These are phyloP conservation scores for Alternaria angustiovoidea DNA, from an alignment of 2,329 filamentous ascomycete species.

Conservation along the genomic window DNA sequence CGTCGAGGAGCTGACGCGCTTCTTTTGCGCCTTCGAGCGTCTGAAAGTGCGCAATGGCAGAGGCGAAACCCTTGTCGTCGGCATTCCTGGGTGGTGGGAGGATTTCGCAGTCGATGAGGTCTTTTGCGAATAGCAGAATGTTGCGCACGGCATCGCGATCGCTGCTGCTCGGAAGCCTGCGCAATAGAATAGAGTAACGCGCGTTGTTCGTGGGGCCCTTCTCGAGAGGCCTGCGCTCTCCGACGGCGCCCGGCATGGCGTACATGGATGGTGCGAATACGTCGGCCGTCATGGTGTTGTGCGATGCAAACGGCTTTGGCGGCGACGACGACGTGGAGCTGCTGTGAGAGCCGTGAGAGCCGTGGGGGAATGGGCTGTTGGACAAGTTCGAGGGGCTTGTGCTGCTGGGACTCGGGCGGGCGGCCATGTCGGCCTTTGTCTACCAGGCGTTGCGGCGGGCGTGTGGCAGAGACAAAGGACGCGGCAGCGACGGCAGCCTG, in stretches of 20 bases:
- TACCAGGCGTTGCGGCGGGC: conserved; percentile 34
- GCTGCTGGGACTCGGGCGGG: conserved; percentile 53
- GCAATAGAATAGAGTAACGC: conserved; percentile 60
- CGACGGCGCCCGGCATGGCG: conserved; percentile 50
- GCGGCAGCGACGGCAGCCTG: conserved; percentile 7
- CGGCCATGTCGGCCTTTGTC: conserved; percentile 51
- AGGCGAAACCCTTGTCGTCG: conserved; percentile 65
- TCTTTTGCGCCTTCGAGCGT: conserved; percentile 66
- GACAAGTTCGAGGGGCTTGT: conserved; percentile 52
- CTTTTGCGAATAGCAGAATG: conserved; percentile 71
- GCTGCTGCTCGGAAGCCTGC: conserved; percentile 66
- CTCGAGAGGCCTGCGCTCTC: conserved; percentile 52
- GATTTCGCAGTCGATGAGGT: conserved; percentile 67
- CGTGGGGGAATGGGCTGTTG: conserved; percentile 51
- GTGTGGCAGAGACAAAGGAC: conserved; percentile 44
- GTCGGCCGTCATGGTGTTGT: conserved; percentile 52
- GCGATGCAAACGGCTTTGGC: conserved; percentile 44
- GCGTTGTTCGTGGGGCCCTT: conserved; percentile 39
- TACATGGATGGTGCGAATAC: conserved; percentile 53
- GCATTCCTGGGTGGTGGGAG: conserved; percentile 60
- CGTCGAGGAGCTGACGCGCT: conserved; percentile 66
- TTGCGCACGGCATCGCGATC: conserved; percentile 66
- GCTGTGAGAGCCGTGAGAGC: conserved; percentile 51
- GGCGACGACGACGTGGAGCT: conserved; percentile 53
- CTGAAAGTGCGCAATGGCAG: conserved; percentile 67